Evolutionary conservation across 2,329 filamentous ascomycete species (phyloP).

Genomic region (Diaporthe eres): DNA sequence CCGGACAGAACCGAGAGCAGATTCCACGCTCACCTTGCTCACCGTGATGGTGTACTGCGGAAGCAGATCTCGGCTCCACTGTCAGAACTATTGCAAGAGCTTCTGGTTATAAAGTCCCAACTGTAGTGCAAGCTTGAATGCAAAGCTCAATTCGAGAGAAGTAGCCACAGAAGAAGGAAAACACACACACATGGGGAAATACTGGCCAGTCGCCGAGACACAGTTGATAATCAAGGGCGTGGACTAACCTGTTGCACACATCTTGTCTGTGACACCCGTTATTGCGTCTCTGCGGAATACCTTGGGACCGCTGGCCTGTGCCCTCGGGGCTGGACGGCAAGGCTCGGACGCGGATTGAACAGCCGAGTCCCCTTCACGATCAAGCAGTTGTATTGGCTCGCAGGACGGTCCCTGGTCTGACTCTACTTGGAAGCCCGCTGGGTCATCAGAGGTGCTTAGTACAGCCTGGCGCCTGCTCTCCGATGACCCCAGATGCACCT

Average conservation of each 20-base stretch:
- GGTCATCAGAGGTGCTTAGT: constrained; percentile 2
- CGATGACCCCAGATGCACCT: constrained; percentile 10
- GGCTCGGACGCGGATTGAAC: not conserved
- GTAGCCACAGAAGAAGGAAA: not conserved
- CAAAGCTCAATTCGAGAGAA: not conserved
- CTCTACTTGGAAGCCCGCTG: constrained; percentile 5
- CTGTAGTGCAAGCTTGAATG: constrained; percentile 1
- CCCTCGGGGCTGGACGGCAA: constrained; percentile 42
- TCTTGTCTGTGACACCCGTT: constrained; percentile 72
- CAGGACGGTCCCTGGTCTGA: constrained; percentile 54
- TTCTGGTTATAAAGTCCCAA: constrained; percentile 46
- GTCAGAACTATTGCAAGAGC: constrained; percentile 65
- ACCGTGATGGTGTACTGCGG: constrained; percentile 78
- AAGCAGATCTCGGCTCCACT: constrained; percentile 72
- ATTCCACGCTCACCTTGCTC: constrained; percentile 67
- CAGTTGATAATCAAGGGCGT: not conserved
- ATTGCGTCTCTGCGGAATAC: constrained; percentile 68
- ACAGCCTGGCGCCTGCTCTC: constrained; percentile 41
- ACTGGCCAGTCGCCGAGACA: not conserved
- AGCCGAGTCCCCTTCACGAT: constrained; percentile 31
- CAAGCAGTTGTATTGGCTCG: constrained; percentile 41
- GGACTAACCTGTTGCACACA: constrained; percentile 75
- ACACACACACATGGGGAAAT: not conserved
- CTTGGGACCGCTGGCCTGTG: constrained; percentile 47
- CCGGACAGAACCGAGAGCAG: constrained; percentile 18